A percentile compares a stretch with the other conserved stretches of the same genome.
Evolutionary conservation across 2,329 filamentous ascomycete genomes (phyloP).

Genomic region (Eutypella sp.): DNA sequence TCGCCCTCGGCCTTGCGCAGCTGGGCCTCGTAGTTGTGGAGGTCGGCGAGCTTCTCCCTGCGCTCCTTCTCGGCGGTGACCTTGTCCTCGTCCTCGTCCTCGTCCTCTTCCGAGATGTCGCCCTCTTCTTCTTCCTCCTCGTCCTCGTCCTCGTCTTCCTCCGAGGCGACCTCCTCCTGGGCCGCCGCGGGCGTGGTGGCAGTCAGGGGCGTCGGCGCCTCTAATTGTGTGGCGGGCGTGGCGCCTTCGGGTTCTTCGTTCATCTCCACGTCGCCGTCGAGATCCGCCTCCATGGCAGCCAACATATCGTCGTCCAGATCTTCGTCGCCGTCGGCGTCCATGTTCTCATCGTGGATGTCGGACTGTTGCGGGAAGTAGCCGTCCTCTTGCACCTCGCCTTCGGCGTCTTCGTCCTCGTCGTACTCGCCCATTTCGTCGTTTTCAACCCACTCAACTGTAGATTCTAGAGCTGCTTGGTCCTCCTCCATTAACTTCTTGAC

Average conservation of each 20-base stretch:
- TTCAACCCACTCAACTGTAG: slow-evolving; percentile 62
- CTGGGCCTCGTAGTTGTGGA: slow-evolving; percentile 40
- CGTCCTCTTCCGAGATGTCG: slow-evolving; percentile 44
- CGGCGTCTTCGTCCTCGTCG: slow-evolving; percentile 41
- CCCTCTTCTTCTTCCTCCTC: slow-evolving; percentile 38
- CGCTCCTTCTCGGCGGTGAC: slow-evolving; percentile 49
- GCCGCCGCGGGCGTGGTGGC: slow-evolving; percentile 38
- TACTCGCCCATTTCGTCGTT: slow-evolving; percentile 31
- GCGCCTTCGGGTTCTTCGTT: slow-evolving; percentile 26
- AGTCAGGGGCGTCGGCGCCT: slow-evolving; percentile 42
- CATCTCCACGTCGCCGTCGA: slow-evolving; percentile 30
- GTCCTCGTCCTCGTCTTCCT: slow-evolving; percentile 39
- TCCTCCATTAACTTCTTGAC: slow-evolving; percentile 69
- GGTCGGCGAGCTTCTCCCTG: slow-evolving; percentile 48
- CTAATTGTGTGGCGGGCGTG: slow-evolving; percentile 37
- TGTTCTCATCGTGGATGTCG: slow-evolving; percentile 58
- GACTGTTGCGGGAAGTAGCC: slow-evolving; percentile 31
- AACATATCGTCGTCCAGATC: slow-evolving; percentile 35
- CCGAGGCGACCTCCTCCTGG: slow-evolving; percentile 41
- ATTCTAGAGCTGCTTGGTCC: slow-evolving; percentile 58
- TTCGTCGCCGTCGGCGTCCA: slow-evolving; percentile 38
- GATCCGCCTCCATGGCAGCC: slow-evolving; percentile 27
- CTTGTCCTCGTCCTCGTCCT: slow-evolving; percentile 49
- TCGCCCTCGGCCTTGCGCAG: slow-evolving; percentile 41
- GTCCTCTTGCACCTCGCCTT: slow-evolving; percentile 52